These are phyloP conservation scores for Brettanomyces custersianus DNA, from an alignment of 805 yeast species.

Conservation along the genomic window DNA sequence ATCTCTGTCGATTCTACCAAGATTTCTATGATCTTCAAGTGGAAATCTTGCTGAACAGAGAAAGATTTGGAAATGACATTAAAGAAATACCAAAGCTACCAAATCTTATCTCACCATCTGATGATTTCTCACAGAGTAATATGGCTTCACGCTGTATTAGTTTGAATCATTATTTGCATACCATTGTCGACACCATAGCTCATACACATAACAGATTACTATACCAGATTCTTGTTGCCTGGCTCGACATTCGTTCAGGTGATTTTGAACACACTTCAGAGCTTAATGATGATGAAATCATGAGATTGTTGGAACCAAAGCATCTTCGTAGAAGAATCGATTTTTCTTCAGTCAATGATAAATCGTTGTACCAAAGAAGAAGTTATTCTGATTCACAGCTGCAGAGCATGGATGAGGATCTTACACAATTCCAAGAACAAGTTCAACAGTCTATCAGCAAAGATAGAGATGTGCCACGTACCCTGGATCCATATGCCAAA, in stretches of 20 bases:
- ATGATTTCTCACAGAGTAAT: conserved; percentile 20
- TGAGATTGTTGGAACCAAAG: conserved; percentile 7
- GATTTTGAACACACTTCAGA: conserved; percentile 23
- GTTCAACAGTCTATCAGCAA: background rate
- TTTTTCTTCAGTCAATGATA: background rate
- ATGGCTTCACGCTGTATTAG: conserved; percentile 29
- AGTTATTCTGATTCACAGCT: background rate
- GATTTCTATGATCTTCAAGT: conserved; percentile 41
- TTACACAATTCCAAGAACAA: background rate
- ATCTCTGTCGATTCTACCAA: conserved; percentile 40
- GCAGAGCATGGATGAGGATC: background rate
- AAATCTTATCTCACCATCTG: conserved; percentile 34
- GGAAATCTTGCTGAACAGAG: conserved; percentile 3
- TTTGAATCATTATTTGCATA: conserved; percentile 31
- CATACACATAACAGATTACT: conserved; percentile 1
- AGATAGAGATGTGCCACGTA: background rate
- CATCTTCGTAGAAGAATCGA: background rate
- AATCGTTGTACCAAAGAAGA: no score
- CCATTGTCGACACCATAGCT: conserved; percentile 10
- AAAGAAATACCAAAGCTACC: conserved; percentile 33
- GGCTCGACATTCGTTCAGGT: conserved; percentile 2
- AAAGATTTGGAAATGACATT: conserved; percentile 1
- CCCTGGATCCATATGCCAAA: background rate
- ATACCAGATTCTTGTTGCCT: conserved; percentile 1
- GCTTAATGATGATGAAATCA: conserved; percentile 14